Conservation (phyloP, 2,329 filamentous ascomycete species). For the Arachnomyces sp. region DNA sequence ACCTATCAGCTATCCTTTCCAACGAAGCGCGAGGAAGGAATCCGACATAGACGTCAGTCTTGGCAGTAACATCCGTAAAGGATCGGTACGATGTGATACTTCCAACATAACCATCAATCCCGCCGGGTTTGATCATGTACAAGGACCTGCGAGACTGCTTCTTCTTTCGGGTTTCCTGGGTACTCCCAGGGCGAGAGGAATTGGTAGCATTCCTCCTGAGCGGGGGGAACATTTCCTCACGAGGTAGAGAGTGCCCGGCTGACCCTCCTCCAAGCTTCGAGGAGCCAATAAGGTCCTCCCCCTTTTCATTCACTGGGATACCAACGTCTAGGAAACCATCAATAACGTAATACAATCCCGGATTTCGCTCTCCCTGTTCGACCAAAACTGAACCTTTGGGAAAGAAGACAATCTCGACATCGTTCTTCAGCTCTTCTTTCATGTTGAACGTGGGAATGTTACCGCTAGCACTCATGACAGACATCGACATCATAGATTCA, state of each 20-base stretch:
- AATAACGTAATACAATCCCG: conserved; percentile 93
- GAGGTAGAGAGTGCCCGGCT: conserved; percentile 17
- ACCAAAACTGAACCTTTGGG: conserved; percentile 90
- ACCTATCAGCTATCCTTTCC: conserved; percentile 85
- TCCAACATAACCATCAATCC: conserved; percentile 87
- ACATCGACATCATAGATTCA: conserved; percentile 68
- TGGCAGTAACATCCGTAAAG: conserved; percentile 92
- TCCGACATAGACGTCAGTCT: conserved; percentile 96
- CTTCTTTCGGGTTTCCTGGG: conserved; percentile 28
- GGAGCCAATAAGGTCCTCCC: conserved; percentile 30
- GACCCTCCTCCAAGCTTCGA: conserved; percentile 17
- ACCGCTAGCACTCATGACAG: conserved; percentile 56
- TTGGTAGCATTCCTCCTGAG: conserved; percentile 39
- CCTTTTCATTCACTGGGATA: conserved; percentile 63
- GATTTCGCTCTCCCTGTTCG: conserved; percentile 94
- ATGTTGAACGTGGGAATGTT: conserved; percentile 58
- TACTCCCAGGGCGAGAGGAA: conserved; percentile 27
- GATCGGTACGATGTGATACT: conserved; percentile 92
- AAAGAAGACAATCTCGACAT: conserved; percentile 96
- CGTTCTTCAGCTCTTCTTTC: conserved; percentile 75
- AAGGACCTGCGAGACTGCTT: conserved; percentile 59
- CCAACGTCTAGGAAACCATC: conserved; percentile 95
- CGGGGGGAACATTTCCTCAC: conserved; percentile 37
- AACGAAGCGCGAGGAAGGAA: conserved; percentile 80
- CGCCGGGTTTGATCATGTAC: conserved; percentile 88